Percentiles rank a stretch among this genome's conserved stretches.
Evolutionary conservation across 2,329 filamentous ascomycete genomes (phyloP).

Genomic region (Aureobasidium sp.): DNA sequence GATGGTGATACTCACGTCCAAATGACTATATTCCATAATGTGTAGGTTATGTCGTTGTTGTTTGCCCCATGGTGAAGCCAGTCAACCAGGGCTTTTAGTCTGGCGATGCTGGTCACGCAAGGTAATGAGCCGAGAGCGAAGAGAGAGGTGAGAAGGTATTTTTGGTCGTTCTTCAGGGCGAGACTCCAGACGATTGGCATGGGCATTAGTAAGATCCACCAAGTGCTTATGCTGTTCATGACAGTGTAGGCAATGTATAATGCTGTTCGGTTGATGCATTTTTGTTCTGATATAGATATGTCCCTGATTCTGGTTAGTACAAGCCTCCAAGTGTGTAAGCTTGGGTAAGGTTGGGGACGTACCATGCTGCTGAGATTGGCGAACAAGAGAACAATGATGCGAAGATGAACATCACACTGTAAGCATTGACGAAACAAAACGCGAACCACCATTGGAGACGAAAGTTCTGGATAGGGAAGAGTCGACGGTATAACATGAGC

Average conservation of each 20-base stretch:
- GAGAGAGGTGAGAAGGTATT: constrained; percentile 38
- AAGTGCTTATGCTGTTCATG: constrained; percentile 9
- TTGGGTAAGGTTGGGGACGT: not conserved
- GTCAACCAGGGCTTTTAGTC: not conserved
- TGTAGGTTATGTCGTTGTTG: not conserved
- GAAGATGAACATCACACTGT: constrained; percentile 6
- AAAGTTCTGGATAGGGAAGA: constrained; percentile 13
- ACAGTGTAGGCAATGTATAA: constrained; percentile 11
- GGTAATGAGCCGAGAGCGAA: constrained; percentile 38
- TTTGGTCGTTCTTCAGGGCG: constrained; percentile 44
- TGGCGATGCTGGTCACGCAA: constrained; percentile 4
- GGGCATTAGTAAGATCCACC: constrained; percentile 8
- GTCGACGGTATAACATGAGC: constrained; percentile 11
- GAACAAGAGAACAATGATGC: constrained; percentile 11
- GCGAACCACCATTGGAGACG: constrained; percentile 5
- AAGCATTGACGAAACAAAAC: constrained; percentile 1
- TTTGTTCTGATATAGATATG: not conserved
- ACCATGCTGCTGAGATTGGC: constrained; percentile 1
- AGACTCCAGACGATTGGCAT: constrained; percentile 11
- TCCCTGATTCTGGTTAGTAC: not conserved
- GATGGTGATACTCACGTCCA: not conserved
- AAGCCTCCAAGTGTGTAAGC: not conserved
- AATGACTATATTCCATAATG: not conserved
- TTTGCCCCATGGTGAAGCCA: not conserved
- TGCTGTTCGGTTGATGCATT: constrained; percentile 9